Evolutionary conservation across 352 stramenopile genomes (phyloP), one percentile per base, ranked within the genome.

Genomic region (Phytophthora citricola): DNA sequence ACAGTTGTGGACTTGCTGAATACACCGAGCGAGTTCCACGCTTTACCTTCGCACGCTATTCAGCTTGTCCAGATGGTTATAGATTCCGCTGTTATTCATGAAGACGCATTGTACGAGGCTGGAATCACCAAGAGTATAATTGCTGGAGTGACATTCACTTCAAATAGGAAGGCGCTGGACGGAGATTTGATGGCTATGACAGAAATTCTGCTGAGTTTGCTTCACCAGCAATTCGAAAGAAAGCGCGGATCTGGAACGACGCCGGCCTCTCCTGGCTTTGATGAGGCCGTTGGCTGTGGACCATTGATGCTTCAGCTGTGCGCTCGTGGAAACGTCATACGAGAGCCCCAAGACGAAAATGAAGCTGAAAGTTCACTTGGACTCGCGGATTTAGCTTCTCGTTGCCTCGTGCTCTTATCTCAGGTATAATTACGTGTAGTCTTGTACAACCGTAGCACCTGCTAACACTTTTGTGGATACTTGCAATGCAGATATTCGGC

Each of bases 331-430:
- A 26, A 54, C 3, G 11, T 34, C 7, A n/a, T 29, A 14, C 27
- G n/a, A 61, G n/a, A 57, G 6, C 36, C 49, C 12, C 32, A 69
- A 32, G 46, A 58, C 22, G 36, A 41, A 26, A 56, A 50, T 34
- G 48, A n/a, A 36, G 5, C 8, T 20, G 10, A 43, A 3, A 34
- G 31, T 10, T 38, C 55, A 29, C n/a, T 26, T 5, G 40, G 47
- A 34, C 47, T 75, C 8, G 69, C 73, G 0, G 74, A 88, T 43
- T 24, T 85, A 32, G 67, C 79, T 7, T 92, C 83, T 15, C 68
- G 81, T 2, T 89, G 81, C 57, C 63, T 92, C 38, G 63, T 90
- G 8, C 83, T 80, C 17, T 58, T 88, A 17, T 90, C 83, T 5
- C 83, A 90, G 81, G 83, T 90, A 71, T 53, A 38, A n/a, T 20